These are phyloP conservation scores for Pinus tabuliformis DNA, from an alignment of 75 land plant species.

Conservation along the genomic window DNA sequence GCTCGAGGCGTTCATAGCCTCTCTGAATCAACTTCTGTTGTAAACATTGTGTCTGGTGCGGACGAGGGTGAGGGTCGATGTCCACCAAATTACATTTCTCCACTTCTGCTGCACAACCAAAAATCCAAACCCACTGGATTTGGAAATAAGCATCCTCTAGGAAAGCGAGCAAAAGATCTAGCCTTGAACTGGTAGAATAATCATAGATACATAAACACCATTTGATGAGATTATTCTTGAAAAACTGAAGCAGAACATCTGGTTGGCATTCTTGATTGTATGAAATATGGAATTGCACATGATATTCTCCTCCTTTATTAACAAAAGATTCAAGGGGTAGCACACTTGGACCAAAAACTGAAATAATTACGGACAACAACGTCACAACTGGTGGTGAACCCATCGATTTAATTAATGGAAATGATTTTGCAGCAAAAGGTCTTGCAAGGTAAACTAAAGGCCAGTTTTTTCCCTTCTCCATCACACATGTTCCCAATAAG, in stretches of 20 bases:
- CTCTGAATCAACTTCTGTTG: too few species aligned
- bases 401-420: constrained; percentile 46
- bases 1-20: too few species aligned
- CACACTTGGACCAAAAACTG: too few species aligned
- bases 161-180: constrained; percentile 75
- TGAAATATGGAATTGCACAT: too few species aligned
- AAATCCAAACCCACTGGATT: constrained; percentile 60
- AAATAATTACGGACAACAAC: too few species aligned
- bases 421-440: constrained; percentile 64
- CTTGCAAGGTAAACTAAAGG: constrained; percentile 29
- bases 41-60: too few species aligned
- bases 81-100: neutral
- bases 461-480: constrained; percentile 46
- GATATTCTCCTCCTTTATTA: too few species aligned
- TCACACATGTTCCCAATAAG: constrained; percentile 36
- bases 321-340: too few species aligned
- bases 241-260: too few species aligned
- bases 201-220: constrained; percentile 63
- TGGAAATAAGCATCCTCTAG: constrained; percentile 55
- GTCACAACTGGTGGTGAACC: too few species aligned
- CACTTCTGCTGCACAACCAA: constrained; percentile 29
- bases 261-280: too few species aligned
- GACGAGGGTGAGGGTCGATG: too few species aligned
- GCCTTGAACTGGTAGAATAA: constrained; percentile 27
- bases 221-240: constrained; percentile 14